These are phyloP conservation scores for Aspergillus novoparasiticus DNA, from an alignment of 2,329 filamentous ascomycete genomes.

Conservation along the genomic window DNA sequence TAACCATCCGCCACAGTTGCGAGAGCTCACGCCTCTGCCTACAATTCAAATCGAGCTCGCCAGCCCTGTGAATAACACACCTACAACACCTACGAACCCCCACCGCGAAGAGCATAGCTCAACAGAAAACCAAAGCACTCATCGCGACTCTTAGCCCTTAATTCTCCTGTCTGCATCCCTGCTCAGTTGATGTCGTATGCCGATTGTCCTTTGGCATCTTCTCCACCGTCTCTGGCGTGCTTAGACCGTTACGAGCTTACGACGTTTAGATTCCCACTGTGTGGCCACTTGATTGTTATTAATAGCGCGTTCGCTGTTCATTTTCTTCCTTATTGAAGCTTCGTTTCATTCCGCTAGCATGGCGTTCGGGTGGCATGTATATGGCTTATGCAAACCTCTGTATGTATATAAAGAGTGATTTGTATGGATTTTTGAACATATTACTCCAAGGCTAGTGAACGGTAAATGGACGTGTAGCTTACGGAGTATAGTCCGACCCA, in stretches of 20 bases:
- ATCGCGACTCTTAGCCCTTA: background rate
- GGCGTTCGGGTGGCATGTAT: conserved; percentile 25
- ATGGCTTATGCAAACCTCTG: conserved; percentile 2
- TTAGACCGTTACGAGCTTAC: background rate
- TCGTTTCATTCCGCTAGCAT: conserved; percentile 23
- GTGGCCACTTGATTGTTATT: background rate
- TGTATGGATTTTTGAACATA: conserved; percentile 4
- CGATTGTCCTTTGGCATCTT: background rate
- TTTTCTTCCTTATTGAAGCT: conserved; percentile 4
- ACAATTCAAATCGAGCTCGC: conserved; percentile 35
- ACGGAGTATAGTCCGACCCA: no score
- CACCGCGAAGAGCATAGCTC: conserved; percentile 12
- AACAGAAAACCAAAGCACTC: background rate
- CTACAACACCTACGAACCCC: conserved; percentile 25
- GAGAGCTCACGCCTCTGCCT: conserved; percentile 28
- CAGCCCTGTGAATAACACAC: conserved; percentile 30
- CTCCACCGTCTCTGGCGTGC: background rate
- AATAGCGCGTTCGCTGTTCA: conserved; percentile 8
- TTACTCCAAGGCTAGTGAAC: background rate
- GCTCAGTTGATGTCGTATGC: background rate
- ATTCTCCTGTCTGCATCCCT: background rate
- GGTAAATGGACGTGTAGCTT: background rate
- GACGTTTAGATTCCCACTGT: conserved; percentile 7
- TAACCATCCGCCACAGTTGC: conserved; percentile 19
- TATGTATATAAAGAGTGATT: conserved; percentile 9